Evolutionary conservation across 148 eudicot genomes (phyloP).

Genomic region (Rhododendron molle): DNA sequence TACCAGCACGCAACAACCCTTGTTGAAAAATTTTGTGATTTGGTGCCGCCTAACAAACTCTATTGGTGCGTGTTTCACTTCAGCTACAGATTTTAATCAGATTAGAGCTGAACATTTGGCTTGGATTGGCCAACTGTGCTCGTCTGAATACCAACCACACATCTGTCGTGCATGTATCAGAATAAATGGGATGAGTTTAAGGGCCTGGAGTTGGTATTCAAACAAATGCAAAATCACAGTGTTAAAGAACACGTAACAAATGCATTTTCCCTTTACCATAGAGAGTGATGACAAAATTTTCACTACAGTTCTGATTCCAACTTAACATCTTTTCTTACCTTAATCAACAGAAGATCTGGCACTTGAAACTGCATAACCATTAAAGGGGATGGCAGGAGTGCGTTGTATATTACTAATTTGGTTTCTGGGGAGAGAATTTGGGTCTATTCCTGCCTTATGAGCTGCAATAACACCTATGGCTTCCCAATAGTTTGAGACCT

Average conservation of each 20-base stretch:
- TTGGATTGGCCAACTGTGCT: background rate
- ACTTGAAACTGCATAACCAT: constrained; percentile 33
- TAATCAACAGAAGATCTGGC: constrained; percentile 14
- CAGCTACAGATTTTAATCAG: background rate
- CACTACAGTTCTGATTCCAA: background rate
- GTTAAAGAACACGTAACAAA: background rate
- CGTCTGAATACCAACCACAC: background rate
- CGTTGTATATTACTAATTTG: constrained; percentile 44
- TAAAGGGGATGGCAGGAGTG: constrained; percentile 29
- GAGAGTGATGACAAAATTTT: background rate
- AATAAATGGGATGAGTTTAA: background rate
- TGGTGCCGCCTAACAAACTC: background rate
- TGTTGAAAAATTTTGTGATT: background rate
- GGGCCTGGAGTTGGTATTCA: background rate
- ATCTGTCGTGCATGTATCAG: background rate
- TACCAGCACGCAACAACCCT: background rate
- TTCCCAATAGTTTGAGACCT: constrained; percentile 92
- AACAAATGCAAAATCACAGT: background rate
- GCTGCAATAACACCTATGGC: constrained; percentile 92
- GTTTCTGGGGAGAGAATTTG: constrained; percentile 62
- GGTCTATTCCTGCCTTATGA: constrained; percentile 92
- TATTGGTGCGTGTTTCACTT: background rate
- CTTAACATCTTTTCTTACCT: background rate
- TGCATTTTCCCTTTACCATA: background rate
- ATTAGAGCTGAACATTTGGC: background rate